These are phyloP conservation scores for Penicillium soppii DNA, from an alignment of 495 filamentous ascomycete species.

Conservation along the genomic window DNA sequence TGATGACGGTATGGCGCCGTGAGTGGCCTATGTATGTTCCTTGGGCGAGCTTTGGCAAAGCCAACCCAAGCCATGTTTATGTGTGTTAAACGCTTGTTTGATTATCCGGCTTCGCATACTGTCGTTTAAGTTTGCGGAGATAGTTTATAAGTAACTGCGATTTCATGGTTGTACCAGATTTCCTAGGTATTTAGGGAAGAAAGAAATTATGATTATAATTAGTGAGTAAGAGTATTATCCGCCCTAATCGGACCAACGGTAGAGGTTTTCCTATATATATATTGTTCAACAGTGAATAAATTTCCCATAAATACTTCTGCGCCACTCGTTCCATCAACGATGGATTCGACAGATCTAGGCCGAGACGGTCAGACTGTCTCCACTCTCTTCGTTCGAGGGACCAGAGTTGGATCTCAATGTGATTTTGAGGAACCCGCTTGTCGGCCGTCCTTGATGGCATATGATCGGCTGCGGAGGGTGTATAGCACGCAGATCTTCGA, in stretches of 20 bases:
- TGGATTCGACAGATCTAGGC: constrained; percentile 13
- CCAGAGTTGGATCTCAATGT: constrained; percentile 9
- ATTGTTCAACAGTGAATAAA: constrained; percentile 22
- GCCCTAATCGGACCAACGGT: no score
- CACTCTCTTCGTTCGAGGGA: constrained; percentile 16
- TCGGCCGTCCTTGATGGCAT: background rate
- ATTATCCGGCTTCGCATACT: background rate
- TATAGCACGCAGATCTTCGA: background rate
- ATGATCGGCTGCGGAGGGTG: background rate
- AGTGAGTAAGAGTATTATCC: no score
- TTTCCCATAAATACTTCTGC: constrained; percentile 18
- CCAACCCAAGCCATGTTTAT: background rate
- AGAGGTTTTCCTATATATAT: no score
- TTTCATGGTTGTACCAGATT: background rate
- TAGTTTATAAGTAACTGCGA: background rate
- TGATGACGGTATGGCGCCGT: constrained; percentile 3
- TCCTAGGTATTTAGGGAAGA: no score
- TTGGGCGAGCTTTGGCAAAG: constrained; percentile 2
- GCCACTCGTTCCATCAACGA: constrained; percentile 16
- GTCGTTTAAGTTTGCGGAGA: background rate
- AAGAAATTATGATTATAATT: no score
- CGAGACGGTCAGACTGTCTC: constrained; percentile 14
- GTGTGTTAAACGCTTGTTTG: background rate
- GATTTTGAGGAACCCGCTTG: background rate
- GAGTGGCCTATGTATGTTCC: background rate